Evolutionary conservation across 129 eudicot species (phyloP).

Genomic region (Escallonia herrerae): DNA sequence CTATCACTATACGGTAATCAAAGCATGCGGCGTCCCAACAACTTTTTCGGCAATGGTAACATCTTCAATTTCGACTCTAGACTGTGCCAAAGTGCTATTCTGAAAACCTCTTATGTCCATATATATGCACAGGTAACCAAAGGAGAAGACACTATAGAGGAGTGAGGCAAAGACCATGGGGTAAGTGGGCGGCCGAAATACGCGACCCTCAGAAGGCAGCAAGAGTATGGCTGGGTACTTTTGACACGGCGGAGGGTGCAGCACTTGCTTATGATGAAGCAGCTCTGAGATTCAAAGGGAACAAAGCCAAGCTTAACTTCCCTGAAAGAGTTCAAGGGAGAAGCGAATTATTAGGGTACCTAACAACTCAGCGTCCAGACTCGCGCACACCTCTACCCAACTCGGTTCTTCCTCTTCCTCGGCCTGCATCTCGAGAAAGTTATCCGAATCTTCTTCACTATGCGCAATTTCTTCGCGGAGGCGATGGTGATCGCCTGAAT

Average conservation of each 20-base stretch:
- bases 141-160: conserved; percentile 72
- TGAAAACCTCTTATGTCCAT: no score
- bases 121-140: not conserved
- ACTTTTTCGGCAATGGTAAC: no score
- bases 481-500: not conserved
- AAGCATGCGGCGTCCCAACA: no score
- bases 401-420: conserved; percentile 8
- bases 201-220: conserved; percentile 84
- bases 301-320: conserved; percentile 85
- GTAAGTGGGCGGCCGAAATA: conserved; percentile 93
- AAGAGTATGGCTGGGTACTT: conserved; percentile 85
- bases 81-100: no score
- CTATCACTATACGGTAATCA: no score
- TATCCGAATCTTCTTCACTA: conserved; percentile 14
- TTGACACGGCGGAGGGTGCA: conserved; percentile 83
- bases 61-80: no score
- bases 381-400: not conserved
- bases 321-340: conserved; percentile 76
- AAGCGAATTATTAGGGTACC: conserved; percentile 23
- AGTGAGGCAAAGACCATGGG: conserved; percentile 91
- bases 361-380: conserved; percentile 8
- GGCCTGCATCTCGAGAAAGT: not conserved
- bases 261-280: conserved; percentile 90
- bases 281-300: conserved; percentile 80
- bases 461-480: conserved; percentile 6